phyloP scores from a whole-genome alignment of 2,329 filamentous ascomycete species.

The Alternaria metachromatica region DNA sequence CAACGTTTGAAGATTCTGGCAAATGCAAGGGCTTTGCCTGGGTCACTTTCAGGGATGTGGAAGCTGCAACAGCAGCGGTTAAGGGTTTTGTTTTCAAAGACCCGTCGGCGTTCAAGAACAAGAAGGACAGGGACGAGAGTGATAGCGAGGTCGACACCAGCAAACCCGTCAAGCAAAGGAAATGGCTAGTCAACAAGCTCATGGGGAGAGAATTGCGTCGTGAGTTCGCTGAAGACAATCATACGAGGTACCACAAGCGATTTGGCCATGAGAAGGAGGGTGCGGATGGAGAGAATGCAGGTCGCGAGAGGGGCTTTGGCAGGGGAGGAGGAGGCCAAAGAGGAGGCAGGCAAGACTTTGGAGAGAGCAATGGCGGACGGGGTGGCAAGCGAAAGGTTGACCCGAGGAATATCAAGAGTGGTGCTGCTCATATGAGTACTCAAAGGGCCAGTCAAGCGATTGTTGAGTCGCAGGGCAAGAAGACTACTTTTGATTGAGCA shows the following conservation, averaged over 20 bases:
- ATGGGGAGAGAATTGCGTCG: constrained; percentile 81
- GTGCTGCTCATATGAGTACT: constrained; percentile 54
- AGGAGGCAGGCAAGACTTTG: constrained; percentile 37
- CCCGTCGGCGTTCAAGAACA: constrained; percentile 56
- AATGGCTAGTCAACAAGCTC: constrained; percentile 86
- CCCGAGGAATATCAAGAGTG: constrained; percentile 53
- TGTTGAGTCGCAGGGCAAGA: constrained; percentile 79
- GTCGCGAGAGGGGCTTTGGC: constrained; percentile 37
- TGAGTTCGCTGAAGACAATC: constrained; percentile 92
- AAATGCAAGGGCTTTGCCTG: constrained; percentile 99
- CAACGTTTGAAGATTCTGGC: constrained; percentile 93
- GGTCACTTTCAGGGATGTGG: constrained; percentile 85
- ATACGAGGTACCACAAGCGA: constrained; percentile 89
- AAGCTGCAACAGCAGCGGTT: constrained; percentile 77
- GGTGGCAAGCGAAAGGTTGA: constrained; percentile 50
- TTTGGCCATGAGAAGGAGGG: constrained; percentile 73
- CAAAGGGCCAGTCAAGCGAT: constrained; percentile 78
- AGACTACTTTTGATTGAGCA: constrained; percentile 74
- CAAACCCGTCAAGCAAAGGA: constrained; percentile 58
- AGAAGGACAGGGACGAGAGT: constrained; percentile 62
- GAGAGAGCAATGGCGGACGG: constrained; percentile 32
- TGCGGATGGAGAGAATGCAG: constrained; percentile 44
- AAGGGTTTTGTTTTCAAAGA: constrained; percentile 79
- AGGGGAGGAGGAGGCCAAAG: constrained; percentile 37
- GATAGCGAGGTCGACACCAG: constrained; percentile 53